Evolutionary conservation across 2,329 filamentous ascomycete genomes (phyloP).

Genomic region (Sclerotinia minor): DNA sequence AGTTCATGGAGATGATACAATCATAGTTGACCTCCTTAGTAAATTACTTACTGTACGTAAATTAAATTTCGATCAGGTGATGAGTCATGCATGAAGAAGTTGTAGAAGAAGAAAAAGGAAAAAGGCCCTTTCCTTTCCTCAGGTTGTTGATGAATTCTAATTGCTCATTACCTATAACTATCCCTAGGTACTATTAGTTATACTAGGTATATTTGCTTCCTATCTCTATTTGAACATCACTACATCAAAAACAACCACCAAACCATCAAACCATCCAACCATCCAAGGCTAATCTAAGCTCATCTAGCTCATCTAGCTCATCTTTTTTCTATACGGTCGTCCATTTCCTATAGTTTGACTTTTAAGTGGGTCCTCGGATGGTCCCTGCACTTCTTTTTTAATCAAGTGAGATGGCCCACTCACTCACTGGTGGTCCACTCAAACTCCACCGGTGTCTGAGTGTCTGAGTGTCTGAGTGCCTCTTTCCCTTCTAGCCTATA

Average conservation of each 20-base stretch:
- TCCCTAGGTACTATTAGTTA: background rate
- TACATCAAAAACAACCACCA: background rate
- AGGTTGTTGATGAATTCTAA: background rate
- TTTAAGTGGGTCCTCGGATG: background rate
- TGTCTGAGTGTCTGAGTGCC: background rate
- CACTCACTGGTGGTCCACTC: too few species aligned
- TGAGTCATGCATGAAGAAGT: background rate
- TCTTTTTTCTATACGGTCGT: background rate
- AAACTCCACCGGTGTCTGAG: too few species aligned
- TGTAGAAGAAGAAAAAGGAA: too few species aligned
- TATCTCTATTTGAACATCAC: background rate
- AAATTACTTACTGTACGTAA: background rate
- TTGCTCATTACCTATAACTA: too few species aligned
- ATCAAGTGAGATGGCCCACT: background rate
- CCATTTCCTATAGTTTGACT: background rate
- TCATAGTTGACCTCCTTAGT: background rate
- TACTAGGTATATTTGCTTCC: background rate
- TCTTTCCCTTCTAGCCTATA: background rate
- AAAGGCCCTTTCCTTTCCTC: too few species aligned
- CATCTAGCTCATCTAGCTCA: background rate
- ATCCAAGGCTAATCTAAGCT: background rate
- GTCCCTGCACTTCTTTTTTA: conserved; percentile 3
- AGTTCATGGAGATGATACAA: too few species aligned
- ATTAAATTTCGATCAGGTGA: background rate
- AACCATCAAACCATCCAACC: too few species aligned